Conservation (phyloP, 495 filamentous ascomycete species). For the Neurospora sp. region DNA sequence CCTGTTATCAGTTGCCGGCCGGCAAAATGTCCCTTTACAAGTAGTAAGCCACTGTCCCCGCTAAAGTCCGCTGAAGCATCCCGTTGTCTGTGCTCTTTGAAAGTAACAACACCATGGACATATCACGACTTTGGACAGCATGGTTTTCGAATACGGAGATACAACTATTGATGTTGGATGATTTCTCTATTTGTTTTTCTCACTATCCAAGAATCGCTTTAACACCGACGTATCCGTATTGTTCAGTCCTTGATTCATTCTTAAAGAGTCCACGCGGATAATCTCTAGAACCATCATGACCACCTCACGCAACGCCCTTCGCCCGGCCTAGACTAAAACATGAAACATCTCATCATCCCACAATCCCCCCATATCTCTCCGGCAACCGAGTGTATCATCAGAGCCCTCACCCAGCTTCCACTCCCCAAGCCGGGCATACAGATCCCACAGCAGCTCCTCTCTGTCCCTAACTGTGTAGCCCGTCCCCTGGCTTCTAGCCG, state of each 20-base stretch:
- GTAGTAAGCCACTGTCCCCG: background rate
- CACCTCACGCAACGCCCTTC: background rate
- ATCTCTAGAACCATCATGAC: background rate
- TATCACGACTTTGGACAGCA: background rate
- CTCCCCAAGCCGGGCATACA: slow-evolving; percentile 8
- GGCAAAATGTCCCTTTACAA: background rate
- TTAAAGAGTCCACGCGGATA: background rate
- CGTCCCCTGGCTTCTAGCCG: slow-evolving; percentile 15
- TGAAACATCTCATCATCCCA: background rate
- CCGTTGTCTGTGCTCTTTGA: background rate
- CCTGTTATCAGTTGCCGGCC: background rate
- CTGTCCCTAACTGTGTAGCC: slow-evolving; percentile 12
- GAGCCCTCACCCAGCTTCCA: slow-evolving; percentile 16
- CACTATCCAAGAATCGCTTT: background rate
- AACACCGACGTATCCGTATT: background rate
- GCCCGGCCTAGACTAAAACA: background rate
- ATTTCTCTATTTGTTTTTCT: background rate
- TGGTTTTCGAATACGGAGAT: background rate
- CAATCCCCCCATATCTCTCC: background rate
- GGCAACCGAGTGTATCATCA: background rate
- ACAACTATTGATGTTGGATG: background rate
- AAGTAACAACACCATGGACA: background rate
- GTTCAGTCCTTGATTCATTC: background rate
- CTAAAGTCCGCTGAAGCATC: background rate
- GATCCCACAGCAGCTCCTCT: slow-evolving; percentile 11